These are phyloP conservation scores for Phytophthora lateralis DNA, from an alignment of 352 stramenopile genomes.

Conservation along the genomic window DNA sequence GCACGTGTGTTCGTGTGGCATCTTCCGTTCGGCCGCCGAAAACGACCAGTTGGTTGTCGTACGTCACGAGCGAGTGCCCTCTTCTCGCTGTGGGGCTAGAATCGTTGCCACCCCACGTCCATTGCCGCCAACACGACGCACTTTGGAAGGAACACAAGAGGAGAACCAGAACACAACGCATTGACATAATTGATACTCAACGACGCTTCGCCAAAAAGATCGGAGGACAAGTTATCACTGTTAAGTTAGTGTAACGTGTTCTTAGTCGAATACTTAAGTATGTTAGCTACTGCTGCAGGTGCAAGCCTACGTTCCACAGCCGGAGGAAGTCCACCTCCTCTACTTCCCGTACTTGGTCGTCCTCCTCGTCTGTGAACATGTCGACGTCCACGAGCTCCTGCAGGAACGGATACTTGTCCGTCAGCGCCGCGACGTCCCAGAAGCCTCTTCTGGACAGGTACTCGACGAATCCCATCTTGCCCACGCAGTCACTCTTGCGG, in stretches of 20 bases:
- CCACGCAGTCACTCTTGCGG: conserved; percentile 43
- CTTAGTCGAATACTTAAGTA: conserved; percentile 29
- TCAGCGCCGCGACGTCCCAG: conserved; percentile 40
- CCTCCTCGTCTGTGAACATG: conserved; percentile 25
- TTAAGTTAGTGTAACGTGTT: background rate
- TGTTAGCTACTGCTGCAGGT: conserved; percentile 14
- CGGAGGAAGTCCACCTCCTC: conserved; percentile 24
- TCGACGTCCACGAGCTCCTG: conserved; percentile 32
- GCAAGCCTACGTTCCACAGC: conserved; percentile 13
- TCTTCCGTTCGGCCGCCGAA: conserved; percentile 95
- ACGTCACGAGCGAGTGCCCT: conserved; percentile 90
- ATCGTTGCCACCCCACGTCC: conserved; percentile 64
- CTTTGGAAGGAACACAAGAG: conserved; percentile 12
- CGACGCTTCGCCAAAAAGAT: conserved; percentile 35
- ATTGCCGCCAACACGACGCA: conserved; percentile 77
- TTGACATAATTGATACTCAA: conserved; percentile 14
- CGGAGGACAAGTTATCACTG: background rate
- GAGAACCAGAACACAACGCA: conserved; percentile 16
- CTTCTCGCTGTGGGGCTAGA: conserved; percentile 72
- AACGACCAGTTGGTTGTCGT: conserved; percentile 83
- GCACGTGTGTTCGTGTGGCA: conserved; percentile 82
- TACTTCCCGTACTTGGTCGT: conserved; percentile 22
- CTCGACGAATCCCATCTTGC: conserved; percentile 42
- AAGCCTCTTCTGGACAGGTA: conserved; percentile 39
- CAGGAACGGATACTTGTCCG: conserved; percentile 39